Base-by-base conservation (phyloP, 2,329 filamentous ascomycete genomes). In the Berkeleyomyces rouxiae region DNA sequence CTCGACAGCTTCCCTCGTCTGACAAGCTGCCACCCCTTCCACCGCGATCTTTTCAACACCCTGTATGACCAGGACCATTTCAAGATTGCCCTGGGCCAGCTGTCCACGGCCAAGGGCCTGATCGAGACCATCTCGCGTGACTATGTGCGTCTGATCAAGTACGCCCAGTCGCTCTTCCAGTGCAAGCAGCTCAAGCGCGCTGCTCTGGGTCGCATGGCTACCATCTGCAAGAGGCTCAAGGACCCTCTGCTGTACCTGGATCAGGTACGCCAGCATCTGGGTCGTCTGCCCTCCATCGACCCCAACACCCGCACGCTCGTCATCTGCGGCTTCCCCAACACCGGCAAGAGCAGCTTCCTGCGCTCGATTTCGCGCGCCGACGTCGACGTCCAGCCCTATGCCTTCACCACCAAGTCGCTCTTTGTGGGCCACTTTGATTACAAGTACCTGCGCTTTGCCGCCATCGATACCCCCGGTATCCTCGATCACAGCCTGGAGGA, bases 11-110 rank as follows among this genome's bases (percentile, higher is more conserved):
- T 99, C 71, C 93, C 93, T 62, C 84, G 91, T 64, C 81, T 99
- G 62, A 85, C 90, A 72, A 93, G 99, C 72, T 92, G 96, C 72
- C 92, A 96, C 73, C 91, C 92, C 61, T 96, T 96, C 79, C 91
- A 87, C 83, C 82, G 77, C 77, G 76, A 79, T 70, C 86, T 77
- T 43, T 86, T 99, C 77, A 97, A 99, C 78, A 97, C 93, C 23
- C 86, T 99, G 55, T 99, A 97, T 79, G 92, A 96, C 83, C 89
- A 90, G 74, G 92, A 99, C 79, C 90, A 96, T 74, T 97, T 97
- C 79, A 85, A 88, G 70, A 97, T 99, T 70, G 93, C 95, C 43
- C 86, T 99, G 43, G 95, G 93, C 65, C 93, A 97, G 75, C 79
- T 99, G 55, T 95, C 90, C 51, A 97, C 93, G 3, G 93, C 93